Conservation (phyloP, 345 rosid species). For the Crucihimalaya himalaica region DNA sequence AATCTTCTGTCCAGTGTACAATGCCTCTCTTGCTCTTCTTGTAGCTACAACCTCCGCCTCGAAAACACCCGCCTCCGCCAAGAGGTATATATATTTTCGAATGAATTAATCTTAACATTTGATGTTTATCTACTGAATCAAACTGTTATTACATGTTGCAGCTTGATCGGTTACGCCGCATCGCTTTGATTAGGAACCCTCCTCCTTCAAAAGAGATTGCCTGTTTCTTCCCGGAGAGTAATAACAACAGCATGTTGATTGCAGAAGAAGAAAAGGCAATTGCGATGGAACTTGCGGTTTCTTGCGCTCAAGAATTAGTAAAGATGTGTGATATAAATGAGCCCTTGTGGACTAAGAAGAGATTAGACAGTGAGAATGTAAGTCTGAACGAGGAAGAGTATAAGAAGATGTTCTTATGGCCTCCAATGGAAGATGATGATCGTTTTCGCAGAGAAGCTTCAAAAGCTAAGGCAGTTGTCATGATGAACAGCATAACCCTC, state of each 20-base stretch:
- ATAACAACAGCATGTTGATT: constrained; percentile 22
- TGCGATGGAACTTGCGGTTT: constrained; percentile 49
- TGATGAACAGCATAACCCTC: constrained; percentile 49
- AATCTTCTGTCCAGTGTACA: constrained; percentile 45
- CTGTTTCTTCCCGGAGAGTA: constrained; percentile 17
- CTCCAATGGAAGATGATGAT: neutral
- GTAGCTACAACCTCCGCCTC: constrained; percentile 40
- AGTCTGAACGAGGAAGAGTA: constrained; percentile 59
- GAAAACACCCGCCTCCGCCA: constrained; percentile 23
- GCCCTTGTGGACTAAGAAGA: constrained; percentile 56
- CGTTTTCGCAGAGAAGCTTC: constrained; percentile 53
- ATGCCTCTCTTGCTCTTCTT: constrained; percentile 36
- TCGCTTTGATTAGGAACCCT: neutral
- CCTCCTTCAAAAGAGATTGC: neutral
- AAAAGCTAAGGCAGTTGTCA: constrained; percentile 48
- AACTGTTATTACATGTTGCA: constrained; percentile 2
- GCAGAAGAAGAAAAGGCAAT: constrained; percentile 43
- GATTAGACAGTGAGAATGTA: constrained; percentile 42
- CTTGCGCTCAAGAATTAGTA: constrained; percentile 57
- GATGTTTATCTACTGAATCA: constrained; percentile 1
- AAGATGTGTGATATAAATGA: constrained; percentile 49
- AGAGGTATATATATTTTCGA: neutral
- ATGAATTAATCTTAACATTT: neutral
- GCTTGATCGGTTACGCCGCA: constrained; percentile 3
- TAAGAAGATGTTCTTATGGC: constrained; percentile 40